Evolutionary conservation across 2,329 filamentous ascomycete genomes (phyloP), one percentile per base, ranked within the genome.

Genomic region (Lasiodiplodia citricola): DNA sequence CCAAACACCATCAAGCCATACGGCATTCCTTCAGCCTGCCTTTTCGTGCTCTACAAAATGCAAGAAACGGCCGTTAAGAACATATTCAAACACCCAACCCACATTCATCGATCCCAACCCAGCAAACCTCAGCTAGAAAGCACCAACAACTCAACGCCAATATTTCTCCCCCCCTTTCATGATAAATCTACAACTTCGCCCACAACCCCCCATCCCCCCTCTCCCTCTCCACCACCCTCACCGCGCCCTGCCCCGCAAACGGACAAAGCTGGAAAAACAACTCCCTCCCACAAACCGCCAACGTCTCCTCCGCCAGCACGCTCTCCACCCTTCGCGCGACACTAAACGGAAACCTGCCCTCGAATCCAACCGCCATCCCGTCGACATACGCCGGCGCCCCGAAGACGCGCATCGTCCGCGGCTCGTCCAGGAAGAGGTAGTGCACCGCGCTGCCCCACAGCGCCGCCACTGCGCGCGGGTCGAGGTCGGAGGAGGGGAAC

Each of bases 381-480:
- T 91, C 91, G 4, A 88, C 91, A 68, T 87, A 88, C 76, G 91
- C 90, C 41, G 92, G 92, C 81, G 94, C 92, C 69, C 90, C 90
- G 2, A 88, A 86, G 6, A 86, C 81, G 67, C 82, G 83, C 71
- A 77, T 82, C 0, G 86, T 88, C 4, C 87, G 83, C 25, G 85
- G 84, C 69, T 88, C 86, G 70, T 88, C 87, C 10, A 88, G 79
- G 76, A 88, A 88, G 73, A 84, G 83, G 75, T 87, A 88, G 73
- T 88, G 87, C 72, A 88, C 87, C 66, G 84, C 81, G 70, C 83
- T 83, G 7, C 83, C 84, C 78, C 85, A 88, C 86, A 86, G 88
- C 3, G 84, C 85, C 55, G 84, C 86, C 23, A 87, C 86, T 0
- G 86, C 82, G 70, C 85, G 37, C 21, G 82, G 1, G 78, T 3